Base-by-base conservation (phyloP, 2,329 filamentous ascomycete genomes). In the Paecilomyces formosus region DNA sequence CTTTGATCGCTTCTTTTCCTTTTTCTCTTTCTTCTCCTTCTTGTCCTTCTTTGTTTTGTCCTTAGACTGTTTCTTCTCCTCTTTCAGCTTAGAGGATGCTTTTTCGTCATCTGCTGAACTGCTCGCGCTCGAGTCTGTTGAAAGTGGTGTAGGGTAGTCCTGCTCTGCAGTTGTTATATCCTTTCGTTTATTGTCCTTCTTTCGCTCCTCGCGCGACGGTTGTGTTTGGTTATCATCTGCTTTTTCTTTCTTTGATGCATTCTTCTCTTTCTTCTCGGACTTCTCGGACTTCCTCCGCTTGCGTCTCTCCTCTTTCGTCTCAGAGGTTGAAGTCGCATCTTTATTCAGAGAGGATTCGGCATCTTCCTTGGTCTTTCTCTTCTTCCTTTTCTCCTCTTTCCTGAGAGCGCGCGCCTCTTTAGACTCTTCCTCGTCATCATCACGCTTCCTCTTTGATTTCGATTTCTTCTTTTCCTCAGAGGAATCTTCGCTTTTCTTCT, bases 371-470 rank as follows among this genome's bases (percentile, higher is more conserved):
- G 60, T 58, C 54, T 61, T 58, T 58, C 61, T 56, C 57, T 60
- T 53, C 54, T 31, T 33, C 24, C 58, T 57, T 58, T 67, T 69
- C 59, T 62, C 62, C 61, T 60, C 60, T 61, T 63, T 74, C 71
- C 61, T 66, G 68, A 57, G 72, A 68, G 78, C 68, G 63, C 75
- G 58, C 63, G 70, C 61, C 58, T 65, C 39, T 62, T 66, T 64
- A 58, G 57, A 57, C 55, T 55, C 60, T 35, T 63, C 59, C 5
- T 54, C 61, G 18, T 62, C 63, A 11, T 65, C 62, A 65, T 74
- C 64, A 61, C 72, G 55, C 72, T 72, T 79, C 66, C 68, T 74
- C 57, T 71, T 72, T 59, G 58, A 62, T 31, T 65, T 60, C 62
- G 70, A 68, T 51, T 60, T 54, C n/a, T 51, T 51, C 28, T 54